Base-by-base conservation (phyloP, 2,329 filamentous ascomycete species). In the Sporothrix protearum region DNA sequence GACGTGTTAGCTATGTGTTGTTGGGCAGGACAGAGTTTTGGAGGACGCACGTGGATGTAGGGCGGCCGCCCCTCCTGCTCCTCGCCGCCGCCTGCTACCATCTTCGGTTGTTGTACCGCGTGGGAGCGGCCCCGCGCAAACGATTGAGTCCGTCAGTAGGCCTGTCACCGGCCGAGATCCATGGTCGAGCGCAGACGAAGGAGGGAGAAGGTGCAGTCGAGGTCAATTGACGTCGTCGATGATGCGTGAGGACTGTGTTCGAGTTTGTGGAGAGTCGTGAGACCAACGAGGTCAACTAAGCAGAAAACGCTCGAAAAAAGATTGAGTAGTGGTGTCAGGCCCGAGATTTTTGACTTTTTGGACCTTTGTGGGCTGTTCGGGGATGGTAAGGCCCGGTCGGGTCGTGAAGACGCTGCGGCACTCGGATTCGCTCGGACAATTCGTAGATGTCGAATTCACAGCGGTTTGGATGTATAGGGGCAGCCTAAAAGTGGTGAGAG, bases 51-150 rank as follows among this genome's bases (percentile, higher is more conserved):
- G 82, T 91, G 86, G 76, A 89, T 77, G 78, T 89, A 89, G 71
- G 88, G 88, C 75, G 88, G 87, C 75, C 89, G 85, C 75, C 81
- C 82, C 79, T 88, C 86, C 73, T 84, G 79, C 73, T 82, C 79
- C 75, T 80, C 77, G 70, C 76, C 74, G 71, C 77, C 79, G 71
- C 70, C 71, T n/a, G 61, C 55, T 73, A 72, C 76, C 76, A 76
- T 75, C 66, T 59, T 72, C 72, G 69, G 22, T 55, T 73, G 67
- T 71, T 68, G 66, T 68, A 70, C 30, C 72, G 73, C 22, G 49
- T 59, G 67, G 55, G 45, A 45, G 68, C 67, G 63, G 67, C 55
- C 39, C 61, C n/a, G 45, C 55, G 69, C 67, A 68, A 68, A 39
- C 55, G 45, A 70, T 10, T 70, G 53, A 69, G 53, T 72, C 72